phyloP scores from a whole-genome alignment of 2,329 filamentous ascomycete species.

The Fusarium acutatum region DNA sequence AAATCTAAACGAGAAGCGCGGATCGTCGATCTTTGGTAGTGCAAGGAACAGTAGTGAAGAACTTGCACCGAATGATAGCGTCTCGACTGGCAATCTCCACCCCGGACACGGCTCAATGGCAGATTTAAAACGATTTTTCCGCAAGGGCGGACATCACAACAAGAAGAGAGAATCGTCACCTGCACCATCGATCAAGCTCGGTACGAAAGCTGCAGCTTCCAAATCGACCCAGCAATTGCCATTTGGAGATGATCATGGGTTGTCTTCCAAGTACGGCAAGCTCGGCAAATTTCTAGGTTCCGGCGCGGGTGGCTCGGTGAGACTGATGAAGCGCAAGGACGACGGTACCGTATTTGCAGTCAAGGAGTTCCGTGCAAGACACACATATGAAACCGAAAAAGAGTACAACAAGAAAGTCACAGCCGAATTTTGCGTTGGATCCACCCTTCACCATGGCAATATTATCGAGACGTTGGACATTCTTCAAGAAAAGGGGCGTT shows the following conservation, averaged over 20 bases:
- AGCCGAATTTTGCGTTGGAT: conserved; percentile 97
- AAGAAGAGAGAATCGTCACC: conserved; percentile 74
- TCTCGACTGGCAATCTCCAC: conserved; percentile 32
- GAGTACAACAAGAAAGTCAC: conserved; percentile 99
- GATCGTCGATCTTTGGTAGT: conserved; percentile 51
- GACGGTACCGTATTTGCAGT: conserved; percentile 96
- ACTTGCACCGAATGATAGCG: conserved; percentile 40
- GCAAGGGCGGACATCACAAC: conserved; percentile 74
- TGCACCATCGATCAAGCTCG: conserved; percentile 59
- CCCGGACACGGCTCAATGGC: conserved; percentile 82
- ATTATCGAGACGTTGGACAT: conserved; percentile 99
- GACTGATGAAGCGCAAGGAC: conserved; percentile 90
- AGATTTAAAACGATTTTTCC: conserved; percentile 97
- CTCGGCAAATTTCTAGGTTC: conserved; percentile 93
- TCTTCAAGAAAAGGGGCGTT: conserved; percentile 89
- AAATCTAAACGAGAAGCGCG: conserved; percentile 63
- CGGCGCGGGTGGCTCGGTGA: conserved; percentile 92
- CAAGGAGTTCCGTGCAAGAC: conserved; percentile 92
- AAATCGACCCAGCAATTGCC: conserved; percentile 73
- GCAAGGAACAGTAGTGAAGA: conserved; percentile 51
- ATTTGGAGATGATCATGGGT: conserved; percentile 92
- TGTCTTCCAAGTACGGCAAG: conserved; percentile 93
- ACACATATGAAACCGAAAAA: conserved; percentile 91
- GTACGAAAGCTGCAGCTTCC: conserved; percentile 57
- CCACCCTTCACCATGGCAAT: conserved; percentile 95